Evolutionary conservation across 805 yeast species (phyloP).

Genomic region (Candida yuanshanica): DNA sequence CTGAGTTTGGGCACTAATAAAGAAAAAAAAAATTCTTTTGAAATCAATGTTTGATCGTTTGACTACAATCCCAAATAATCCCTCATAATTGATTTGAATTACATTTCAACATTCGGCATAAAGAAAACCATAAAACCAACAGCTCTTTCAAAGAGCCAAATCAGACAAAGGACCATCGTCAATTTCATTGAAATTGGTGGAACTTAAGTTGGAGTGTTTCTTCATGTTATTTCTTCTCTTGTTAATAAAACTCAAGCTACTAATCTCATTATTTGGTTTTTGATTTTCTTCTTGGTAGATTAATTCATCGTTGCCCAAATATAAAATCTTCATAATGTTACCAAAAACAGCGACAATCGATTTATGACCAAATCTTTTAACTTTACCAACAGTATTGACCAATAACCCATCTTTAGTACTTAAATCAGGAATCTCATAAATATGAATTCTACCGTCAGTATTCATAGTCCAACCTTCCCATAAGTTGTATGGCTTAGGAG

Average conservation of each 20-base stretch:
- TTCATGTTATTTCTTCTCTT: constrained; percentile 32
- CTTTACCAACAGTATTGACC: constrained; percentile 53
- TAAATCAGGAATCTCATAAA: constrained; percentile 52
- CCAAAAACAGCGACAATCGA: constrained; percentile 74
- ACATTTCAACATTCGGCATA: too few species aligned
- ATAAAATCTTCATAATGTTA: constrained; percentile 62
- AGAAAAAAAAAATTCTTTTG: too few species aligned
- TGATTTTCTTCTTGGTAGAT: constrained; percentile 52
- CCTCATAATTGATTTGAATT: too few species aligned
- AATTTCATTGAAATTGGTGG: constrained; percentile 20
- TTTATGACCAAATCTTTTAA: constrained; percentile 69
- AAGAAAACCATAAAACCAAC: neutral
- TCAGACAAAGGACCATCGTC: constrained; percentile 17
- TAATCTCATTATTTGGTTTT: constrained; percentile 33
- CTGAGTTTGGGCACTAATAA: too few species aligned
- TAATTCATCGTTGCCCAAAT: constrained; percentile 70
- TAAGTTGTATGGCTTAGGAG: constrained; percentile 32
- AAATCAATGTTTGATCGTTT: too few species aligned
- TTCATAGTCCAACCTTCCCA: constrained; percentile 86
- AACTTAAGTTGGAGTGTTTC: constrained; percentile 1
- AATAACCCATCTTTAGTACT: constrained; percentile 38
- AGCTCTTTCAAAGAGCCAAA: constrained; percentile 8
- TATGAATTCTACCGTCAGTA: constrained; percentile 56
- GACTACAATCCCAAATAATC: too few species aligned
- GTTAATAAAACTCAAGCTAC: constrained; percentile 47